phyloP scores from a whole-genome alignment of 2,329 filamentous ascomycete genomes.

The Sphaerulina vaccinii region DNA sequence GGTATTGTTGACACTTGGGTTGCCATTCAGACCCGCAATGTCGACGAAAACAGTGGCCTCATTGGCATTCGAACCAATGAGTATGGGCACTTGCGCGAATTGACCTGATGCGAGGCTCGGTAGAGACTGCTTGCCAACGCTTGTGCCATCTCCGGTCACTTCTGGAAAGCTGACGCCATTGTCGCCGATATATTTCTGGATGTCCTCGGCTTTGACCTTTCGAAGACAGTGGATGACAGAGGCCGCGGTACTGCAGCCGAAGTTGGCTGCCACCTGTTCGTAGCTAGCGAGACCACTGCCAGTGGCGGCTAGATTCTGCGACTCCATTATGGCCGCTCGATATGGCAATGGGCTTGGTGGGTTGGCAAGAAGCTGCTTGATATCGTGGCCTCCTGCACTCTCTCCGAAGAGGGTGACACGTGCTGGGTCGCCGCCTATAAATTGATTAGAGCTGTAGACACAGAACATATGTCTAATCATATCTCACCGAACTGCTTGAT shows the following conservation, averaged over 20 bases:
- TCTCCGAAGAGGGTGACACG: constrained; percentile 39
- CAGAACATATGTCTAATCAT: neutral
- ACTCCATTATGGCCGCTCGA: constrained; percentile 26
- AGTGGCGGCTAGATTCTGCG: constrained; percentile 7
- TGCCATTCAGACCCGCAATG: constrained; percentile 22
- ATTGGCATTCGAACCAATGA: constrained; percentile 31
- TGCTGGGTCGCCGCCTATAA: constrained; percentile 56
- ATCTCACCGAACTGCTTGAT: constrained; percentile 41
- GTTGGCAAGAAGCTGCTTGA: constrained; percentile 21
- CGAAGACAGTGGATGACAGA: constrained; percentile 17
- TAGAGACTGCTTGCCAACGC: constrained; percentile 16
- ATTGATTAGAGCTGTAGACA: constrained; percentile 43
- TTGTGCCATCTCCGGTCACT: constrained; percentile 18
- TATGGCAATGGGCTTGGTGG: constrained; percentile 24
- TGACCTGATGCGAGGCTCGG: constrained; percentile 14
- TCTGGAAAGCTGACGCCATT: constrained; percentile 26
- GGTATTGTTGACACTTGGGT: constrained; percentile 17
- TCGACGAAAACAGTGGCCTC: constrained; percentile 30
- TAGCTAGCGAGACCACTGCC: constrained; percentile 17
- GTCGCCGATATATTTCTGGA: constrained; percentile 15
- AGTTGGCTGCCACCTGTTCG: constrained; percentile 17
- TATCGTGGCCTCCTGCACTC: constrained; percentile 21
- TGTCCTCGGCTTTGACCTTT: constrained; percentile 12
- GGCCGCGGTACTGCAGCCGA: constrained; percentile 11
- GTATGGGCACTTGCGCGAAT: constrained; percentile 26